These are phyloP conservation scores for Scenedesmus sp. DNA, from an alignment of 163 green algal genomes.

Conservation along the genomic window DNA sequence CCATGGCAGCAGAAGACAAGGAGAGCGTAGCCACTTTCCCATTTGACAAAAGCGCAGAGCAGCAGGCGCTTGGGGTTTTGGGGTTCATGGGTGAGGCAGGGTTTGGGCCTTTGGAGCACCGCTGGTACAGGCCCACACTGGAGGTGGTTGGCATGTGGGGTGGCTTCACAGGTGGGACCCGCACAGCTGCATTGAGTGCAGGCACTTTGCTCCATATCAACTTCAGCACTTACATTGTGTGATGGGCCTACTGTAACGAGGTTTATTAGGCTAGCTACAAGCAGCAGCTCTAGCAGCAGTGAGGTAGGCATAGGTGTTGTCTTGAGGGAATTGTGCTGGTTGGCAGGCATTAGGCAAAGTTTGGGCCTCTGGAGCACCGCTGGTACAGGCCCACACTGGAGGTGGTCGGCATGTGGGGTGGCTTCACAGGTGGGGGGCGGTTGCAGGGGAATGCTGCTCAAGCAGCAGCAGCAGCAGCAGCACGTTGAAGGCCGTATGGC, in stretches of 20 bases:
- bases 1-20: constrained; percentile 51
- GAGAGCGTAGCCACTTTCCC: constrained; percentile 52
- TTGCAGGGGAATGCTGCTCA: no score
- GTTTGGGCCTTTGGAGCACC: neutral
- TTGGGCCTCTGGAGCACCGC: neutral
- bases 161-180: constrained; percentile 60
- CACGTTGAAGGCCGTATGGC: no score
- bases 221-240: neutral
- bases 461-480: no score
- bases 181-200: neutral
- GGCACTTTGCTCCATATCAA: neutral
- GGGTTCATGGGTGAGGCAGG: constrained; percentile 48
- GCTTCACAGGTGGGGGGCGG: constrained; percentile 56
- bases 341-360: neutral
- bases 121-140: constrained; percentile 78
- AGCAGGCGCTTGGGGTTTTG: constrained; percentile 53
- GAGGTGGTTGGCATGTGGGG: constrained; percentile 81
- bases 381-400: constrained; percentile 83
- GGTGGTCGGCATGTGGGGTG: constrained; percentile 77
- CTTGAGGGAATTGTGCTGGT: no score
- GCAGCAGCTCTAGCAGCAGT: neutral
- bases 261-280: no score
- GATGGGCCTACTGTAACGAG: no score
- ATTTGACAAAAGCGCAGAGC: constrained; percentile 52
- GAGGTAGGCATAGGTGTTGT: neutral